Evolutionary conservation across 1,284 basidiomycete genomes (phyloP), one percentile per base, ranked within the genome.

Genomic region (Tilletia caries): DNA sequence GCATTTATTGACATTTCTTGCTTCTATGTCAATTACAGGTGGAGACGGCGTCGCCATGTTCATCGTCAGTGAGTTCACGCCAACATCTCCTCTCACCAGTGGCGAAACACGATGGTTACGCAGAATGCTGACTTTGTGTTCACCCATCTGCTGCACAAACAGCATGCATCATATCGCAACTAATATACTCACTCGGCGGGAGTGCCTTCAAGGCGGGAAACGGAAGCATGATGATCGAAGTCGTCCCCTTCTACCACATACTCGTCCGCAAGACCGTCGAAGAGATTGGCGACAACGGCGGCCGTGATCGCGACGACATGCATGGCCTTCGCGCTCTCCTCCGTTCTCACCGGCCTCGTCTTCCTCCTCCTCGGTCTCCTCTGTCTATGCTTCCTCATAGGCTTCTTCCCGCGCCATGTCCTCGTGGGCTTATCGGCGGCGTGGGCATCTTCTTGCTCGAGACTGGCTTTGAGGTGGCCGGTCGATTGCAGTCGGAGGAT

Each of bases 361-460:
- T 82, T 76, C 70, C 64, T 80, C 44, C 67, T 78, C 27, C 71
- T 82, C n/a, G 95, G 95, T 20, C 88, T 88, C 13, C 88, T 96
- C 70, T 89, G 89, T 33, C 87, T 98, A 6, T 95, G 95, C 3
- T 87, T 89, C 3, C 84, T 98, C 37, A 91, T 97, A 68, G 94
- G 95, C 0, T 98, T 98, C 85, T 98, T 98, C 85, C 95, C 95
- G 13, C 87, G 95, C 8, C 95, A 97, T 83, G 97, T 98, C 80
- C 70, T 83, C 32, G 80, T 83, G 48, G 91, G 91, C 0, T 95
- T 80, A 98, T 98, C 58, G 95, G 95, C 13, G 95, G 95, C 29
- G 93, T 98, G 29, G 95, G 95, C 15, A 89, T 91, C 18, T 98
- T 98, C 84, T 86, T 98, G 50, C 73, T 83, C 70, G 80, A 82